Base-by-base conservation (phyloP, 78 protist species). In the Dictyostelium discoideum region DNA sequence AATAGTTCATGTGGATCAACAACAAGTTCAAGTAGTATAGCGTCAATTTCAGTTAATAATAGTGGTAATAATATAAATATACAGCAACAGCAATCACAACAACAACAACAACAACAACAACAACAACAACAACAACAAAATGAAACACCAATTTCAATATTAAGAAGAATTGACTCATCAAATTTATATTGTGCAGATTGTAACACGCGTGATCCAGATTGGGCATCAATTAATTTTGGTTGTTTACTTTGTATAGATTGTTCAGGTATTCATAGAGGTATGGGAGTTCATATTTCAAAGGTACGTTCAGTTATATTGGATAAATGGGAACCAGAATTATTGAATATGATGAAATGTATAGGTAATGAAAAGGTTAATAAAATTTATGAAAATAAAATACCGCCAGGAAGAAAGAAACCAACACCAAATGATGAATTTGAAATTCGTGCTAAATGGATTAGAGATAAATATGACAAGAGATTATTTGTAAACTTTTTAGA, bases 261-360 rank as follows among this genome's bases (percentile, higher is more conserved):
- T 89, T 90, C 97, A 2, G 98, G 98, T 24, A 78, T 97, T 24
- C 98, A 97, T 89, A 92, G 98, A 57, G 87, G 96, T 42, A 10
- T 97, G 14, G 98, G 98, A 14, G 97, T 95, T 13, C 98, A 97
- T 48, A 97, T 97, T 60, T 85, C 97, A 81, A 96, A 96, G 50
- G 98, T 97, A 10, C 60, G 98, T 32, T 92, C 96, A 26, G 57
- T 96, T 14, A 77, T 39, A 8, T 29, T 96, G 22, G 97, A 96
- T 57, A 92, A 77, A 72, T 92, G 96, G 96, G 97, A 89, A 37
- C 94, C 92, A 37, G 95, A 90, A 37, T 50, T 90, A 72, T 69
- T 90, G 18, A 83, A 73, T 72, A 84, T 72, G 92, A 94, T 94
- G 97, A 80, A 78, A 57, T 79, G 95, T 50, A 50, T 86, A 14